phyloP scores from a whole-genome alignment of 208 protist genomes.

The Crithidia brevicula region DNA sequence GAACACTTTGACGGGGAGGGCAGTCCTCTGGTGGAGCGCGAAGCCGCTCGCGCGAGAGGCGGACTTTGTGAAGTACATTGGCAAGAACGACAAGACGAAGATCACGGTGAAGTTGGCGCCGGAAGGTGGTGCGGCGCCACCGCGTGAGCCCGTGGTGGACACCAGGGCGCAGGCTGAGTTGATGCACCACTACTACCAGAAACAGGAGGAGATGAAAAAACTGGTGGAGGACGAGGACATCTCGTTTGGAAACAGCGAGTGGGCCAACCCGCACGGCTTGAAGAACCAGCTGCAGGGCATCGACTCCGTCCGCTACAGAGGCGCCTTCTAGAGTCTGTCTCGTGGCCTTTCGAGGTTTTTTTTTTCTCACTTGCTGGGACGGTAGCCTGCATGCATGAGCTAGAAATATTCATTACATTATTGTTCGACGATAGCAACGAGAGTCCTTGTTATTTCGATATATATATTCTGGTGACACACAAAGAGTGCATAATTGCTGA shows the following conservation, averaged over 20 bases:
- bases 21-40: constrained; percentile 89
- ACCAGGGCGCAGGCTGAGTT: constrained; percentile 86
- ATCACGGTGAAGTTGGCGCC: constrained; percentile 90
- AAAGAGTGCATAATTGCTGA: background rate
- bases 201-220: constrained; percentile 95
- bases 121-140: constrained; percentile 72
- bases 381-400: no score
- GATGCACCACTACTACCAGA: constrained; percentile 91
- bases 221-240: constrained; percentile 92
- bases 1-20: constrained; percentile 65
- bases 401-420: no score
- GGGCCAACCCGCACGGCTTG: constrained; percentile 89
- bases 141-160: constrained; percentile 85
- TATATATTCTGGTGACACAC: background rate
- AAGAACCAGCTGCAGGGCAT: constrained; percentile 89
- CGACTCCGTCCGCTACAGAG: constrained; percentile 69
- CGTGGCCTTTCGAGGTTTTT: no score
- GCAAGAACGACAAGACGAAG: constrained; percentile 95
- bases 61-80: constrained; percentile 86
- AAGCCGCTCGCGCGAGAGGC: constrained; percentile 81
- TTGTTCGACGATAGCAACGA: no score
- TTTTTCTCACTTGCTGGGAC: no score
- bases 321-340: no score
- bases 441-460: constrained; percentile 1
- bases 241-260: constrained; percentile 87